These are phyloP conservation scores for Fraxinus dipetala DNA, from an alignment of 305 asterid genomes.

Conservation along the genomic window DNA sequence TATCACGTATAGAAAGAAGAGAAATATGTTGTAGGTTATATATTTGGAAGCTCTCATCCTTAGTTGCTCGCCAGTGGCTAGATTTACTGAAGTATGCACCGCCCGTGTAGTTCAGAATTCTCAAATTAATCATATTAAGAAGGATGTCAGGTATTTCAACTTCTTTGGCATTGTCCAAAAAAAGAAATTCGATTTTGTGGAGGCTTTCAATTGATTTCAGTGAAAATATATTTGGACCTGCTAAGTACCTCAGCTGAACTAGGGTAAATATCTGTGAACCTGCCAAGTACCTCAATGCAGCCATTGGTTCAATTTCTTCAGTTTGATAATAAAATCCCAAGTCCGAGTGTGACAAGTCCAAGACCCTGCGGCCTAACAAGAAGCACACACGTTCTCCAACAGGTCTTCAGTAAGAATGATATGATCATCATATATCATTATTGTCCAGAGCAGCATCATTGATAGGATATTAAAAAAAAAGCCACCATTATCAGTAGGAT, in stretches of 20 bases:
- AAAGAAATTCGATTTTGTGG: neutral
- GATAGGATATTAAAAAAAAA: neutral
- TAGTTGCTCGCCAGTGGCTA: neutral
- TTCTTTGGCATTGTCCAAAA: neutral
- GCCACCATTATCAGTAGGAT: neutral
- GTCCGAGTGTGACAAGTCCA: too few species aligned
- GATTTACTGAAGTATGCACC: neutral
- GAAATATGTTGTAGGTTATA: neutral
- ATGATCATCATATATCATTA: neutral
- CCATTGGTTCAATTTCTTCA: neutral
- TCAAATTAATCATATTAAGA: slow-evolving; percentile 1
- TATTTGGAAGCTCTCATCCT: neutral
- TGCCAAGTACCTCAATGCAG: neutral
- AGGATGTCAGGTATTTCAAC: neutral
- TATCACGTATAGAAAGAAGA: neutral
- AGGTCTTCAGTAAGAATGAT: neutral
- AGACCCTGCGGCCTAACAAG: too few species aligned
- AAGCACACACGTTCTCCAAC: too few species aligned
- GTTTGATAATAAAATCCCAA: too few species aligned
- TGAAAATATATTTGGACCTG: neutral
- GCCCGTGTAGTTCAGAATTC: neutral
- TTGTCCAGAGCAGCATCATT: neutral
- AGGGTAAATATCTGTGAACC: neutral
- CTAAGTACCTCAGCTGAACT: neutral
- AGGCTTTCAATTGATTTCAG: neutral